Base-by-base conservation (phyloP, 108 stramenopile species). In the Nitzschia sp. region DNA sequence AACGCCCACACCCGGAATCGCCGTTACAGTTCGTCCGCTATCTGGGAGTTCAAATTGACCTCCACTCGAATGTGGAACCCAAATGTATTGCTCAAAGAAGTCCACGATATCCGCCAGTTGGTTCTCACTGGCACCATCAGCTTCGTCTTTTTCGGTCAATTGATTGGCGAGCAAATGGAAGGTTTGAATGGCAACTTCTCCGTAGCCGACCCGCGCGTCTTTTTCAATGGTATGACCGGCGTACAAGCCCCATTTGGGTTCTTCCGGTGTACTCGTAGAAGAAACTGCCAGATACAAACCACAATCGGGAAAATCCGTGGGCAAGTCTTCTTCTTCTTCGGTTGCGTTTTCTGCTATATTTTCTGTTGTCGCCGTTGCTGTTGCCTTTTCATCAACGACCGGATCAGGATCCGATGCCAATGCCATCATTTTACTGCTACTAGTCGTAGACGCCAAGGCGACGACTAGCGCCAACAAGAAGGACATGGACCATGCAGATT, bases 231-330 rank as follows among this genome's bases (percentile, higher is more conserved):
- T 45, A 13, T 66, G 66, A 53, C 80, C 80, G 27, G 80, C 73
- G 55, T 61, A 86, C 3, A 86, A 26, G 11, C 80, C 80, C 85
- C 77, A 86, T 34, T 71, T 73, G 27, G 71, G 71, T 53, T 79
- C 72, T 0, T 71, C 72, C 16, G 53, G 45, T 17, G 75, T 69
- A 19, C 73, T 62, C 0, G 80, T 86, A 0, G 78, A 79, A 5
- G 80, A 82, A 21, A 57, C 36, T 25, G 85, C 85, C 65, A 86
- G n/a, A 41, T 79, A 86, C 33, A 81, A 45, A 47, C 72, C 71
- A 63, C 85, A 86, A 35, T 72, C 52, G 8, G 28, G 22, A 33
- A 60, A 36, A 27, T 50, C 32, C 17, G 16, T 31, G 13, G 29
- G 15, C 23, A 29, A 55, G 2, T 58, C 45, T 17, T 1, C 19